Percentiles rank a stretch among this genome's conserved stretches.
These are phyloP conservation scores for Trichoderma sp. DNA, from an alignment of 2,329 filamentous ascomycete genomes.

Conservation along the genomic window DNA sequence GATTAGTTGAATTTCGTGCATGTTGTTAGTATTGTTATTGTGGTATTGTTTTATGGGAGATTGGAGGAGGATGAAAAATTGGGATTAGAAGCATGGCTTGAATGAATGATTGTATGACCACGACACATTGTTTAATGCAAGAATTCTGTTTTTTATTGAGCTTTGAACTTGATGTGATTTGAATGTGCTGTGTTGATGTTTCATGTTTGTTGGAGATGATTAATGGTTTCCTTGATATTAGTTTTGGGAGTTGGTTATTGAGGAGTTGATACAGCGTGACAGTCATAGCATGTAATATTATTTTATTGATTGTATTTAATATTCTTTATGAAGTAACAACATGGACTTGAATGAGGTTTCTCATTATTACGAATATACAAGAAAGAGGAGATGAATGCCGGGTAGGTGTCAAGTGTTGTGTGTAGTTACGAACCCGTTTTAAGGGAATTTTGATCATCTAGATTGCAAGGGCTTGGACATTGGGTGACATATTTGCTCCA, in stretches of 20 bases:
- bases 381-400: no score
- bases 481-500: neutral
- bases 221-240: neutral
- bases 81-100: neutral
- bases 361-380: no score
- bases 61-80: neutral
- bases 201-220: neutral
- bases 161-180: neutral
- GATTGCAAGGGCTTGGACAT: neutral
- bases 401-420: neutral
- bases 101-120: neutral
- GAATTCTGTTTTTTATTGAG: neutral
- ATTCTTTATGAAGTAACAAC: neutral
- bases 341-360: neutral
- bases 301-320: neutral
- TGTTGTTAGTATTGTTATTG: neutral
- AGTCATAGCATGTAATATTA: neutral
- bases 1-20: neutral
- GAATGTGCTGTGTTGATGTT: neutral
- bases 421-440: neutral
- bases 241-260: neutral
- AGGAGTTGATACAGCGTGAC: neutral
- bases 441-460: neutral
- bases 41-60: neutral
- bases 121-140: neutral